Base-by-base conservation (phyloP, 805 yeast genomes). In the Phaffomyces antillensis region DNA sequence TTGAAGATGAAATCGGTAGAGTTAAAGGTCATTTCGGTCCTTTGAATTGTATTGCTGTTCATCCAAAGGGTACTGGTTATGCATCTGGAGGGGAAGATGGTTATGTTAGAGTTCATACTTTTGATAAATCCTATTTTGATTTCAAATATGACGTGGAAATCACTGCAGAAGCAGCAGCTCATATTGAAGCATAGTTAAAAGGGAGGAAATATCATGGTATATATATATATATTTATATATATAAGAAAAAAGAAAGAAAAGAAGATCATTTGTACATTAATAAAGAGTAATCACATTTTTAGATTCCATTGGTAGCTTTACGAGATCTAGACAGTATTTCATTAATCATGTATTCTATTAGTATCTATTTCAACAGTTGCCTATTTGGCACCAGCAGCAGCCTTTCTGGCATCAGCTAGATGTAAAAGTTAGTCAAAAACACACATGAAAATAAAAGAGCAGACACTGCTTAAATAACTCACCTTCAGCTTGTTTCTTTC, bases 51-150 rank as follows among this genome's bases (percentile, higher is more conserved):
- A 77, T 93, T 51, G 96, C 96, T 30, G 86, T 88, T 43, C 96
- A 89, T 67, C 99, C 99, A 46, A 83, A 81, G 58, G 99, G 98
- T 45, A 78, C 84, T 31, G 83, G 91, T 40, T 93, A 85, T 65
- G 90, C 95, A n/a, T 83, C 95, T 47, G 99, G 99, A 41, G 96
- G 96, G 62, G 99, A 93, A 75, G 99, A 93, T 72, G 99, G 99
- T 66, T 87, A 79, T 60, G 85, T 93, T 51, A 87, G 99, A 71
- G 77, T 93, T 51, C 97, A 93, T 68, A 82, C 83, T 57, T 93
- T 89, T 68, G 97, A 90, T 63, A 87, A 88, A 70, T 76, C 87
- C 17, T 93, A 91, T 71, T 90, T 77, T 66, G 98, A 93, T 53
- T 93, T 93, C 70, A 81, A 82, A 63, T 90, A 86, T 62, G 97